These are phyloP conservation scores for Benincasa hispida DNA, from an alignment of 306 rosid genomes.

Conservation along the genomic window DNA sequence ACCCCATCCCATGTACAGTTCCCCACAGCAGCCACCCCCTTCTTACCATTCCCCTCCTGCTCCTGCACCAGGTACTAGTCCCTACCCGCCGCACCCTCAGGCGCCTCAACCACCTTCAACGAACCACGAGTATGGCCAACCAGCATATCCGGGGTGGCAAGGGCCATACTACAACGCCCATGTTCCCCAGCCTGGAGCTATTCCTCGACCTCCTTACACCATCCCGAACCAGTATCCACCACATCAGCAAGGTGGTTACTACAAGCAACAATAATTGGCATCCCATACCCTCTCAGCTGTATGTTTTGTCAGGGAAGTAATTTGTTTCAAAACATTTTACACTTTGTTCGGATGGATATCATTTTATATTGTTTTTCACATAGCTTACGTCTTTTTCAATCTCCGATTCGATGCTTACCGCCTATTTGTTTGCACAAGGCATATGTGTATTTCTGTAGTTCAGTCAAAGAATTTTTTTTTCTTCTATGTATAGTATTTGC, in stretches of 20 bases:
- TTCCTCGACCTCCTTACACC: constrained; percentile 79
- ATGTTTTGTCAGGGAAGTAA: neutral
- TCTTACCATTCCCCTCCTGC: constrained; percentile 62
- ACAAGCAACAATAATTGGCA: constrained; percentile 46
- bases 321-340: neutral
- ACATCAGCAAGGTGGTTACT: constrained; percentile 81
- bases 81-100: constrained; percentile 50
- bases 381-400: neutral
- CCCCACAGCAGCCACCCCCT: constrained; percentile 47
- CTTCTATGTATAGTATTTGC: constrained; percentile 2
- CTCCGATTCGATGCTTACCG: neutral
- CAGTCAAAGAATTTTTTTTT: neutral
- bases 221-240: constrained; percentile 66
- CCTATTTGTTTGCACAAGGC: neutral
- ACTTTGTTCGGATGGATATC: neutral
- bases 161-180: constrained; percentile 73
- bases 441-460: neutral
- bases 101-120: constrained; percentile 52
- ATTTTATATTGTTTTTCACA: neutral
- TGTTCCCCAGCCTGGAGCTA: constrained; percentile 54
- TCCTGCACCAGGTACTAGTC: constrained; percentile 26
- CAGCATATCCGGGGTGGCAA: constrained; percentile 96
- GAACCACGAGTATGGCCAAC: constrained; percentile 80
- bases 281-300: neutral
- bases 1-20: constrained; percentile 43